These are phyloP conservation scores for Pseudogymnoascus sp. DNA, from an alignment of 2,329 filamentous ascomycete species.

Conservation along the genomic window DNA sequence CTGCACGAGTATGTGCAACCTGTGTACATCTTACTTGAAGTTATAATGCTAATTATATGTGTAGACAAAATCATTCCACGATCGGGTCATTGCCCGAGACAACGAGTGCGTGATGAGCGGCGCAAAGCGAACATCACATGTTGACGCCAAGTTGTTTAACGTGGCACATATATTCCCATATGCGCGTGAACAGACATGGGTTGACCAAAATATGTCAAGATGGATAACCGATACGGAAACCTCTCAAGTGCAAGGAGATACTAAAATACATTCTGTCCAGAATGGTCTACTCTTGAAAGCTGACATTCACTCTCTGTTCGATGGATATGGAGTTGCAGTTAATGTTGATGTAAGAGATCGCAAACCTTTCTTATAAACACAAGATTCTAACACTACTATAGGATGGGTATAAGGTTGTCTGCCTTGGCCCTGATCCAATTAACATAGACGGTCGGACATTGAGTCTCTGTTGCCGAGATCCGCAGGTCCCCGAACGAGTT, in stretches of 20 bases:
- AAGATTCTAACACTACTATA: neutral
- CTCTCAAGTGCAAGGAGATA: neutral
- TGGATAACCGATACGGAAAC: neutral
- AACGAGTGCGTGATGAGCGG: neutral
- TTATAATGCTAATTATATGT: neutral
- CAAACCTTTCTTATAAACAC: neutral
- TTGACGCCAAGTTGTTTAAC: neutral
- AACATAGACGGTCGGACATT: neutral
- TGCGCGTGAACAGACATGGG: neutral
- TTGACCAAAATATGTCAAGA: neutral
- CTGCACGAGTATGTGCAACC: neutral
- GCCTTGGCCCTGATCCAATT: neutral
- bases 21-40: neutral
- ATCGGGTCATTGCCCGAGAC: neutral
- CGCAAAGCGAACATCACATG: neutral
- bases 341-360: neutral
- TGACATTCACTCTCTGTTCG: neutral
- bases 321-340: neutral
- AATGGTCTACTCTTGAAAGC: neutral
- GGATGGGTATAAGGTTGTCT: neutral
- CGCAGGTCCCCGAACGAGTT: neutral
- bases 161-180: neutral
- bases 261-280: neutral
- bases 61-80: neutral
- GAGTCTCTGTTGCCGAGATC: neutral